A percentile compares a stretch with the other conserved stretches of the same genome.
Conservation (phyloP, 805 yeast genomes). For the Sporopachydermia quercuum region DNA sequence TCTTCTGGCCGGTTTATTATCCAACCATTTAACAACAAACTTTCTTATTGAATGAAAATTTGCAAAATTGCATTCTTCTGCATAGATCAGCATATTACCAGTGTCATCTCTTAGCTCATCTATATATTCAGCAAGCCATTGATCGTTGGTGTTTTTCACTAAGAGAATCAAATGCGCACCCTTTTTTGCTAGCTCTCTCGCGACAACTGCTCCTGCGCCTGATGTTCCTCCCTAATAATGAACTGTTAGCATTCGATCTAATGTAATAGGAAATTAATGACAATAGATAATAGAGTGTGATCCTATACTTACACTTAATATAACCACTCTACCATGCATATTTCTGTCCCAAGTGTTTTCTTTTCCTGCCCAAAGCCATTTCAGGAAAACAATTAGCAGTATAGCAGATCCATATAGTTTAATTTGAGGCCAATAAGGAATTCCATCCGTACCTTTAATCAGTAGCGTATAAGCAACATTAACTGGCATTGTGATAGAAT, state of each 20-base stretch:
- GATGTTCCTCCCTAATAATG: conserved; percentile 98
- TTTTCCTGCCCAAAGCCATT: conserved; percentile 68
- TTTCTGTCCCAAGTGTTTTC: conserved; percentile 86
- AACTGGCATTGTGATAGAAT: conserved; percentile 74
- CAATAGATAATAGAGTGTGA: background rate
- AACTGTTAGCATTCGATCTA: background rate
- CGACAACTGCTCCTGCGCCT: conserved; percentile 74
- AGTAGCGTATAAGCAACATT: conserved; percentile 60
- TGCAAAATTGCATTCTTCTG: conserved; percentile 77
- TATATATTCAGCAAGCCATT: conserved; percentile 69
- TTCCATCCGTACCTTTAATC: conserved; percentile 53
- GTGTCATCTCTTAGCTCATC: conserved; percentile 61
- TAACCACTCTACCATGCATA: conserved; percentile 69
- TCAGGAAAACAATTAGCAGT: conserved; percentile 31
- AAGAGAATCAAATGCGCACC: conserved; percentile 83
- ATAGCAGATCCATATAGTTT: conserved; percentile 43
- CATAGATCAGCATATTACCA: conserved; percentile 63
- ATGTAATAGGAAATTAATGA: background rate
- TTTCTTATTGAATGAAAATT: conserved; percentile 64
- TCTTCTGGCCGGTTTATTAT: conserved; percentile 79
- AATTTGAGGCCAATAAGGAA: conserved; percentile 62
- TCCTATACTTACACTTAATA: conserved; percentile 14
- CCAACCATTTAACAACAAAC: conserved; percentile 91
- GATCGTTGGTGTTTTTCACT: conserved; percentile 46
- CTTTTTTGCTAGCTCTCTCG: conserved; percentile 50